Evolutionary conservation across 2,329 filamentous ascomycete genomes (phyloP).

Genomic region (Talaromyces sp.): DNA sequence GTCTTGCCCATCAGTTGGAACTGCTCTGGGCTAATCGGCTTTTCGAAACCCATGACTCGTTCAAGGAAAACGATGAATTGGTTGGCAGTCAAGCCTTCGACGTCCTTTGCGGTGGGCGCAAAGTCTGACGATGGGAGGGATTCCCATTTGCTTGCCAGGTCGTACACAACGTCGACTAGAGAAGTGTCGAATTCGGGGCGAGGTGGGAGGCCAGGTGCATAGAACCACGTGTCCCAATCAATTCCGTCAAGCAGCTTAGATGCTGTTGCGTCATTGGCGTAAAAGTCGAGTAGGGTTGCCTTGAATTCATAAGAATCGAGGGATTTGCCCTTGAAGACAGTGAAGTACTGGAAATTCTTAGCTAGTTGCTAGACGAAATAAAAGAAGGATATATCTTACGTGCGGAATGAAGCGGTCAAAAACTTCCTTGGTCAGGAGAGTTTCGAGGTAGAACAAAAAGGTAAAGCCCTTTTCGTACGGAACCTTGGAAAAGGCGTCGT

Average conservation of each 20-base stretch:
- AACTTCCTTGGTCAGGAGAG: constrained; percentile 72
- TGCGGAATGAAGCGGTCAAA: constrained; percentile 95
- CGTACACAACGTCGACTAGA: constrained; percentile 78
- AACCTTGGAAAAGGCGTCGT: constrained; percentile 87
- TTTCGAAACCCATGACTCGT: constrained; percentile 61
- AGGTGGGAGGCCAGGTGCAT: constrained; percentile 77
- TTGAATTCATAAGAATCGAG: constrained; percentile 95
- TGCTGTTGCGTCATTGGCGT: constrained; percentile 59
- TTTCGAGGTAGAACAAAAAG: constrained; percentile 87
- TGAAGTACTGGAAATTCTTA: constrained; percentile 60
- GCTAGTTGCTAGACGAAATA: not conserved
- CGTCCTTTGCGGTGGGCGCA: constrained; percentile 61
- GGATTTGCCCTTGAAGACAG: constrained; percentile 74
- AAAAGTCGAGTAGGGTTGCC: constrained; percentile 78
- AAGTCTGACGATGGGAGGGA: constrained; percentile 43
- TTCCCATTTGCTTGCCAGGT: constrained; percentile 76
- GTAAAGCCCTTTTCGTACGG: constrained; percentile 97
- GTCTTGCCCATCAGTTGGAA: constrained; percentile 66
- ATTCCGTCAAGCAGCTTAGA: constrained; percentile 60
- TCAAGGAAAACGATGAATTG: constrained; percentile 91
- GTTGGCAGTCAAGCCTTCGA: constrained; percentile 71
- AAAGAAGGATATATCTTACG: constrained; percentile 23
- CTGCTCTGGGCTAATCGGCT: constrained; percentile 58
- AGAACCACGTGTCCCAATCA: constrained; percentile 88
- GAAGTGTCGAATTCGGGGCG: constrained; percentile 89